A percentile compares a stretch with the other conserved stretches of the same genome.
Conservation (phyloP, 148 eudicot species). For the Arbutus unedo region DNA sequence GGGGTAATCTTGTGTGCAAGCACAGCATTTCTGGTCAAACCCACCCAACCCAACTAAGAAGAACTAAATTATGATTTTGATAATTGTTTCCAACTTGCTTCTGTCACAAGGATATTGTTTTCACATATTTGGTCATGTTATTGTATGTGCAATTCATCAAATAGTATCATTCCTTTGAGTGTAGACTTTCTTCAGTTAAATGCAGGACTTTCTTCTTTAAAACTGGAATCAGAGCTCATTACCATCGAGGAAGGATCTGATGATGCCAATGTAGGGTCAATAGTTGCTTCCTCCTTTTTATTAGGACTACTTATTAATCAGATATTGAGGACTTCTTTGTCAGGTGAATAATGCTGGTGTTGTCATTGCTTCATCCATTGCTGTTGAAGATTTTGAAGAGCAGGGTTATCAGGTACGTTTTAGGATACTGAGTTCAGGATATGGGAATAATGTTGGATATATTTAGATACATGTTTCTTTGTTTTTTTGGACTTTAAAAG, state of each 20-base stretch:
- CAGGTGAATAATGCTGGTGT: slow-evolving; percentile 24
- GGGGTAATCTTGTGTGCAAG: too few relatives aligned
- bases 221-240: slow-evolving; percentile 16
- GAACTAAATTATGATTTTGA: too few relatives aligned
- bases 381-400: slow-evolving; percentile 23
- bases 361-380: slow-evolving; percentile 17
- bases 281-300: neutral
- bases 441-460: neutral
- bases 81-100: neutral
- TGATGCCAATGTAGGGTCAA: slow-evolving; percentile 22
- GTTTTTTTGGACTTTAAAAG: neutral
- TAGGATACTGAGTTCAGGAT: neutral
- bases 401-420: slow-evolving; percentile 27
- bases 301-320: neutral
- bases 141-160: neutral
- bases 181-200: slow-evolving; percentile 20
- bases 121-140: neutral
- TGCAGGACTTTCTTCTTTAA: slow-evolving; percentile 21
- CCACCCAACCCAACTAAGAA: too few relatives aligned
- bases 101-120: neutral
- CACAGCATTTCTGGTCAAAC: too few relatives aligned
- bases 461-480: neutral
- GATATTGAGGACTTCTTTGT: neutral
- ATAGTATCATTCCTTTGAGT: neutral
- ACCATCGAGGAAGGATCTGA: slow-evolving; percentile 17